Evolutionary conservation across 768 basidiomycete genomes (phyloP), one percentile per base, ranked within the genome.

Genomic region (Tephrocybe sp.): DNA sequence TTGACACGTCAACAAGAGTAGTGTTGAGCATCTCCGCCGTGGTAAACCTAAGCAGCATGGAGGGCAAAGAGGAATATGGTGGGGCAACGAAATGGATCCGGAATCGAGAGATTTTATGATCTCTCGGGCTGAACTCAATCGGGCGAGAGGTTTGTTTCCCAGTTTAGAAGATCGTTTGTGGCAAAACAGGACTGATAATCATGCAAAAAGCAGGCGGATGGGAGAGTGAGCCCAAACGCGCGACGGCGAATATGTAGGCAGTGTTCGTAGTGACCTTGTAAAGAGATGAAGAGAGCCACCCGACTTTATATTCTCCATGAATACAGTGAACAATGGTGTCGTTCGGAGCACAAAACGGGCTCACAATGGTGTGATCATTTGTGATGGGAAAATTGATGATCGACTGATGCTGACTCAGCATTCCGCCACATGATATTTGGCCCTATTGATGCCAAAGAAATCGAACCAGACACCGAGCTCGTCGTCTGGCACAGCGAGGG

Each of bases 31-130:
- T 78, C 54, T 83, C 80, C 13, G 74, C 61, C 25, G 76, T 69
- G 34, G 79, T 76, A 61, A 83, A 82, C 70, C 74, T 81, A 62
- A 83, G 72, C 25, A 83, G 62, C 81, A 82, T 83, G 40, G 45
- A 63, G 60, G 42, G 23, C 41, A 43, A 37, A 48, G 23, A 22
- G 47, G 13, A n/a, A 15, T 34, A 12, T 34, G 15, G 15, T 40
- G 33, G 41, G 22, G 29, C 15, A 31, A 30, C 22, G 27, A 41
- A 23, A 15, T 25, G n/a, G n/a, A 45, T 40, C 48, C 27, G n/a
- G n/a, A n/a, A n/a, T 56, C 33, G 41, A 18, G 42, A 24, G 29
- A 47, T 50, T 57, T 57, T 57, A 59, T 59, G 61, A 52, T 21
- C 49, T 61, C 37, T 47, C 36, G 46, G 47, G 29, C 21, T 47